These are phyloP conservation scores for Fusarium sp. DNA, from an alignment of 2,329 filamentous ascomycete genomes.

Conservation along the genomic window DNA sequence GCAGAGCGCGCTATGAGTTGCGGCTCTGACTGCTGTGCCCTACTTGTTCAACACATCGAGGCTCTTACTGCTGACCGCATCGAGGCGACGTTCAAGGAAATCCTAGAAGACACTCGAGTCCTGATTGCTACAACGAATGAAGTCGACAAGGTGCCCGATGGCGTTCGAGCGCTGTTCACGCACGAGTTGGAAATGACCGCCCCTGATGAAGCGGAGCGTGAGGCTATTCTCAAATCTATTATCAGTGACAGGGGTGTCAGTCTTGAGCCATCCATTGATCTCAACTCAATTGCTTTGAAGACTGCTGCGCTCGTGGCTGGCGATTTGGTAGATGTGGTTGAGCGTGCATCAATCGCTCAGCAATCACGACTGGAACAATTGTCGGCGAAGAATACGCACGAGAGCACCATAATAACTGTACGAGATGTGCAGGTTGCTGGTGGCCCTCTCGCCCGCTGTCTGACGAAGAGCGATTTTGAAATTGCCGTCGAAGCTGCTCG, in stretches of 20 bases:
- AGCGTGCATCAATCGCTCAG: constrained; percentile 84
- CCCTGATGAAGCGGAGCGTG: constrained; percentile 91
- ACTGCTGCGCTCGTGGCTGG: constrained; percentile 95
- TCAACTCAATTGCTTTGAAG: constrained; percentile 88
- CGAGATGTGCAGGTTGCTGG: constrained; percentile 91
- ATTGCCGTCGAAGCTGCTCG: constrained; percentile 93
- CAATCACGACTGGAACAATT: constrained; percentile 80
- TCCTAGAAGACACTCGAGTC: constrained; percentile 82
- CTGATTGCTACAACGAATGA: constrained; percentile 95
- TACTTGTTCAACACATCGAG: constrained; percentile 92
- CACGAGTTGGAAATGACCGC: constrained; percentile 95
- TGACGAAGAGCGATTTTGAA: constrained; percentile 88
- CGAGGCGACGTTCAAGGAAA: constrained; percentile 83
- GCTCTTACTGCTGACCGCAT: constrained; percentile 92
- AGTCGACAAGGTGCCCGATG: constrained; percentile 92
- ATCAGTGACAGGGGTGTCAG: constrained; percentile 80
- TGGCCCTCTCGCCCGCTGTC: constrained; percentile 79
- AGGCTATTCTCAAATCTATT: constrained; percentile 84
- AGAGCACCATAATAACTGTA: constrained; percentile 67
- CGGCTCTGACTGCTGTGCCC: constrained; percentile 82
- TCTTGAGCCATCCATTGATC: constrained; percentile 85
- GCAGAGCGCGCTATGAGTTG: constrained; percentile 91
- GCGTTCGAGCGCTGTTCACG: constrained; percentile 89
- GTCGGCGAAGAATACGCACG: constrained; percentile 61
- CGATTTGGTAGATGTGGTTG: constrained; percentile 93